phyloP scores from a whole-genome alignment of 176 grass and related monocot species.

The Coix lacrymajobi region DNA sequence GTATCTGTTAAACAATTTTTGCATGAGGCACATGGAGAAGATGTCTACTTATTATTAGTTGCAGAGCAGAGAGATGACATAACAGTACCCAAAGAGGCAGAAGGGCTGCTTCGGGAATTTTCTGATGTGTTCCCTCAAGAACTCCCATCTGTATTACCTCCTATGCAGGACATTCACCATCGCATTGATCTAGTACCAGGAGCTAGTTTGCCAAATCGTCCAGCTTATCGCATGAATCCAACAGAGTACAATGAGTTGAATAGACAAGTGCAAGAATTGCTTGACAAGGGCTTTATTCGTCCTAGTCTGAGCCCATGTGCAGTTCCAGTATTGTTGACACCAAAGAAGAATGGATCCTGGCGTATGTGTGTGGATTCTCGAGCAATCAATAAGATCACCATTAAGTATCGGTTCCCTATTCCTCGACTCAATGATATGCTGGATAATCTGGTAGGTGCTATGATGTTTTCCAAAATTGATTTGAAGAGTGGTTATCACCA shows the following conservation, averaged over 20 bases:
- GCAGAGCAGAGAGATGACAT: neutral
- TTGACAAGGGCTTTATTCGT: too few species aligned
- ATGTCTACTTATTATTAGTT: neutral
- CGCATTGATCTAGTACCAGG: neutral
- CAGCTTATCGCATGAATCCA: neutral
- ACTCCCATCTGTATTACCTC: neutral
- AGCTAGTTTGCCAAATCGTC: neutral
- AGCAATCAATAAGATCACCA: slow-evolving; percentile 6
- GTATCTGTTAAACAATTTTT: neutral
- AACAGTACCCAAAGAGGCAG: neutral
- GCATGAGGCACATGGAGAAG: neutral
- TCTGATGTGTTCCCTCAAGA: neutral
- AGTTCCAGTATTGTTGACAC: neutral
- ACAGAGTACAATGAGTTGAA: too few species aligned
- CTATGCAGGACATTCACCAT: neutral
- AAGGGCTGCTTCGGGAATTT: neutral
- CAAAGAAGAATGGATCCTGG: neutral
- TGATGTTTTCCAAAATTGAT: neutral
- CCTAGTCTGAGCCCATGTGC: neutral
- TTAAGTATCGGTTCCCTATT: slow-evolving; percentile 13
- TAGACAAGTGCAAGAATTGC: too few species aligned
- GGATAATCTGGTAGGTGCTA: neutral
- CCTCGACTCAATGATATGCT: neutral
- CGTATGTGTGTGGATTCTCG: neutral
- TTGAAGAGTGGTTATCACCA: slow-evolving; percentile 13